Base-by-base conservation (phyloP, 129 eudicot genomes). In the Flaveria ramosissima region DNA sequence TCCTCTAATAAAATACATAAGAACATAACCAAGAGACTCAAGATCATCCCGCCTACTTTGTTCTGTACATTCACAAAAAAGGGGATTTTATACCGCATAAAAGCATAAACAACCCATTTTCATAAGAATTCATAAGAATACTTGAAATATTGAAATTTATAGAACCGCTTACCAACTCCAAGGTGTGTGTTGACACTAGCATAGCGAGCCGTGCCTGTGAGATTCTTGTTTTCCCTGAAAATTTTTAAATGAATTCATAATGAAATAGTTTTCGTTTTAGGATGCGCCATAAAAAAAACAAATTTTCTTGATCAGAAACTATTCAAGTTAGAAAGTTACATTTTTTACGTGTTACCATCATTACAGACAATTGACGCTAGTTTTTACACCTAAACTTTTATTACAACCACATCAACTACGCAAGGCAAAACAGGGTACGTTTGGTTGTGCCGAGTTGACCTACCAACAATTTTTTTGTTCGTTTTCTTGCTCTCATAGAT, bases 31-130 rank as follows among this genome's bases (percentile, higher is more conserved):
- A 83, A 94, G 96, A 75, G 99, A 94, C 82, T 94, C 99, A 82
- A 94, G 87, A 83, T 94, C 97, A 83, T 94, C 99, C 73, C 99
- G 88, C 82, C 99, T 86, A 81, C 99, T 91, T 91, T 94, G 99
- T 81, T 94, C 97, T 94, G 89, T 61, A 69, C 16, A 11, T 43
- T 61, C 55, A 75, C 71, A 75, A 43, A 50, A 24, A 60, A 32
- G 14, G 13, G 42, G 6, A 12, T 26, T 72, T 80, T 24, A 52
- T 55, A 80, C 3, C 26, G 6, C 68, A 73, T 24, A 3, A 55
- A 53, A 73, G 70, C 16, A 24, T n/a, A 41, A 72, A 61, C 9
- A 20, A 20, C 23, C 15, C 4, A 1, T 9, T 62, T 41, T 62
- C 57, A 7, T 56, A 14, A 71, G 56, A 55, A n/a, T 41, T 62